Base-by-base conservation (phyloP, 2,329 filamentous ascomycete genomes). In the Parascedosporium putredinis region DNA sequence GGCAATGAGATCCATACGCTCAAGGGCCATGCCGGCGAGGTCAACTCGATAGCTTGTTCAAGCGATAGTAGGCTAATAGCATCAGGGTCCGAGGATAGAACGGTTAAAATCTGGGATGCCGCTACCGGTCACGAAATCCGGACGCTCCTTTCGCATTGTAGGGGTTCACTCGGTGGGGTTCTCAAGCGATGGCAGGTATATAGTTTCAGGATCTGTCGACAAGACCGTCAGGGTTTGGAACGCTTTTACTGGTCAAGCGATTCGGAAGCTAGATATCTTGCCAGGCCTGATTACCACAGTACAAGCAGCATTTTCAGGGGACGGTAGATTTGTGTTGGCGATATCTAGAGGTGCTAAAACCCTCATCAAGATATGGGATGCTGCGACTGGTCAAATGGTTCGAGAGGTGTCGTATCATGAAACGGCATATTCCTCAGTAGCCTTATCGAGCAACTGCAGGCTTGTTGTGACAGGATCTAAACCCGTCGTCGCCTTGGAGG, bases 291-390 rank as follows among this genome's bases (percentile, higher is more conserved):
- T 38, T 36, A 2, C 18, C 7, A 23, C 29, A 47, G 27, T 38
- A 40, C 45, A 22, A 29, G 7, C 24, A 25, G 20, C 24, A 36
- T 47, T 47, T n/a, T n/a, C n/a, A n/a, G n/a, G n/a, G n/a, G n/a
- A n/a, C n/a, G n/a, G n/a, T 16, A 47, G 5, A 9, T 1, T 25
- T 16, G 45, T 36, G 27, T 29, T 36, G 31, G 29, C 45, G 14
- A 16, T 22, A 25, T 47, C 29, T 29, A 22, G 36, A 12, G 12
- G n/a, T 7, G 1, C n/a, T n/a, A 47, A 47, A 22, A 9, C 44
- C 18, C 24, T 27, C 2, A 47, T 52, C 36, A 51, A 36, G 51
- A 40, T 54, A 31, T 54, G 52, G 52, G 16, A 54, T 27, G 9
- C 48, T 2, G 40, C 4, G 3, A 47, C 25, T 7, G 49, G 49